Evolutionary conservation across 139 green algal species (phyloP).

Genomic region (Chlorella sp.): DNA sequence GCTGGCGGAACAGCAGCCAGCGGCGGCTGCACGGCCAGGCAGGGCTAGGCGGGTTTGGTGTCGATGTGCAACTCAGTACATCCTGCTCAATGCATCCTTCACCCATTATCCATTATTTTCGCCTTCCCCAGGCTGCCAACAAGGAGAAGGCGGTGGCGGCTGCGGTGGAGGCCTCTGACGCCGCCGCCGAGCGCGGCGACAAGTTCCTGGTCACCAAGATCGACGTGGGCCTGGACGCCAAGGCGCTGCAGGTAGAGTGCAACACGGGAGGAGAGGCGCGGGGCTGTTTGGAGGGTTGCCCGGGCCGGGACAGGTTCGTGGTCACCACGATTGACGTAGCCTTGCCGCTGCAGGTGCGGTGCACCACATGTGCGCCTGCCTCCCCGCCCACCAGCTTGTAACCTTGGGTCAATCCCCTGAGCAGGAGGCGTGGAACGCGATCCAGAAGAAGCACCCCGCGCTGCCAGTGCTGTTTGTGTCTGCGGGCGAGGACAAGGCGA

Average conservation of each 20-base stretch:
- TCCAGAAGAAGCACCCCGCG: conserved; percentile 58
- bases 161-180: conserved; percentile 38
- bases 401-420: background rate
- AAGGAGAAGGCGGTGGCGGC: conserved; percentile 61
- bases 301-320: too few species aligned
- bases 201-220: conserved; percentile 54
- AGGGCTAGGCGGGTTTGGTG: too few species aligned
- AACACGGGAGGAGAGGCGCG: too few species aligned
- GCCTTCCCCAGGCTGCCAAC: conserved; percentile 60
- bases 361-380: background rate
- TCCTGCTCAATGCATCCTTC: too few species aligned
- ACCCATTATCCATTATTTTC: too few species aligned
- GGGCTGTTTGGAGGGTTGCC: too few species aligned
- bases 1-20: too few species aligned
- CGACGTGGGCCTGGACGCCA: conserved; percentile 75
- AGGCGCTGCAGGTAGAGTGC: conserved; percentile 57
- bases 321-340: too few species aligned
- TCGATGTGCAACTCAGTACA: too few species aligned
- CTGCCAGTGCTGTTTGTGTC: conserved; percentile 76
- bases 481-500: conserved; percentile 73
- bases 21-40: too few species aligned
- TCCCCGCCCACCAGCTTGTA: too few species aligned
- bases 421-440: conserved; percentile 67
- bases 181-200: conserved; percentile 21
- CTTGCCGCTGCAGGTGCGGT: background rate